Conservation (phyloP, 2,329 filamentous ascomycete species). For the Elsinoe necatrix region DNA sequence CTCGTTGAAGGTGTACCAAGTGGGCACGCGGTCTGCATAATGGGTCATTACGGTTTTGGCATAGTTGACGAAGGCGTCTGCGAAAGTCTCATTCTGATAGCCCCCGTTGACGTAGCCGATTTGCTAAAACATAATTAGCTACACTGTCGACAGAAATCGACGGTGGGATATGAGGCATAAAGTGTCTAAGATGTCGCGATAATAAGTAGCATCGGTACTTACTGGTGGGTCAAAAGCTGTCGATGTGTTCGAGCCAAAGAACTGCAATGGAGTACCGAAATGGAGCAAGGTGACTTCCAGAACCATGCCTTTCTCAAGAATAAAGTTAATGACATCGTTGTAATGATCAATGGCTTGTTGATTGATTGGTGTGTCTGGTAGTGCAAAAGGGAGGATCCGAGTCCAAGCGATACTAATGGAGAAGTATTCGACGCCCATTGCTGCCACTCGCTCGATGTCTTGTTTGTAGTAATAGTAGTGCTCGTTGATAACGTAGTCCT, state of each 20-base stretch:
- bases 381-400: slow-evolving; percentile 39
- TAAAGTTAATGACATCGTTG: slow-evolving; percentile 38
- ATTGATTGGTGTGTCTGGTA: slow-evolving; percentile 36
- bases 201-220: not conserved
- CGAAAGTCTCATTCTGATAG: slow-evolving; percentile 27
- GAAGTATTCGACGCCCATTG: slow-evolving; percentile 26
- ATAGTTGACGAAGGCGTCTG: slow-evolving; percentile 31
- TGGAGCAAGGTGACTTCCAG: slow-evolving; percentile 41
- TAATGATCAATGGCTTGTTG: slow-evolving; percentile 38
- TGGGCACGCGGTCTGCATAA: slow-evolving; percentile 31
- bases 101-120: slow-evolving; percentile 27
- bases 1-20: slow-evolving; percentile 36
- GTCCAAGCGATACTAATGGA: slow-evolving; percentile 40
- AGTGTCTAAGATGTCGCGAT: too few relatives aligned
- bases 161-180: slow-evolving; percentile 24
- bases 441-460: slow-evolving; percentile 33
- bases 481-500: slow-evolving; percentile 43
- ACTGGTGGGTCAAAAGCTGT: not conserved
- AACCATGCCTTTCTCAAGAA: slow-evolving; percentile 36
- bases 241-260: slow-evolving; percentile 18
- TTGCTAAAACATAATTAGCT: not conserved
- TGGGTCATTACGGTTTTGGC: slow-evolving; percentile 30
- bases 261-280: slow-evolving; percentile 31
- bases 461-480: slow-evolving; percentile 45
- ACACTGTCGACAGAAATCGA: not conserved